These are phyloP conservation scores for Hypoxylon trugodes DNA, from an alignment of 495 filamentous ascomycete genomes.

Conservation along the genomic window DNA sequence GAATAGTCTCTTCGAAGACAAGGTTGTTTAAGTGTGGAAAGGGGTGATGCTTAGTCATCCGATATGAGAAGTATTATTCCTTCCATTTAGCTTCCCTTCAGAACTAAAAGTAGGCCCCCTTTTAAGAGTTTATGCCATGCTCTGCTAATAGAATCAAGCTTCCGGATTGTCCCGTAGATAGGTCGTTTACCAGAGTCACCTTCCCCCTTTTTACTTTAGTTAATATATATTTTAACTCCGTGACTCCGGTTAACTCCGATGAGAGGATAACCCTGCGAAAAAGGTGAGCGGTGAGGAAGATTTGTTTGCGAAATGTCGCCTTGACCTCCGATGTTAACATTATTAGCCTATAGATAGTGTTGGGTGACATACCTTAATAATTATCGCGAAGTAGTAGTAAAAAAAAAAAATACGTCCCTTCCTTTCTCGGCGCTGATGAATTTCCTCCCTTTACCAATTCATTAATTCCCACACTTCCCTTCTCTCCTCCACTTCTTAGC, in stretches of 20 bases:
- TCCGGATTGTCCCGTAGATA: too few relatives aligned
- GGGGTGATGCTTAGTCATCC: too few relatives aligned
- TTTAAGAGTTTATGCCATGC: too few relatives aligned
- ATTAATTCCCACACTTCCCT: neutral
- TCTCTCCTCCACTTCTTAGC: neutral
- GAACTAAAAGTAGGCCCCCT: too few relatives aligned
- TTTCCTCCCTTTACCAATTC: neutral
- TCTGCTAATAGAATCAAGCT: too few relatives aligned
- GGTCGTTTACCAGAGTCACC: too few relatives aligned
- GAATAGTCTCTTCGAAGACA: too few relatives aligned
- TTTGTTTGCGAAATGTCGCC: too few relatives aligned
- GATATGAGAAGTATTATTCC: too few relatives aligned
- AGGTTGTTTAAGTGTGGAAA: too few relatives aligned
- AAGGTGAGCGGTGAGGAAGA: slow-evolving; percentile 6
- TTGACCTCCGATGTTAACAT: slow-evolving; percentile 1
- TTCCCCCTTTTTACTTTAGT: slow-evolving; percentile 2
- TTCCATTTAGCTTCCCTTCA: too few relatives aligned
- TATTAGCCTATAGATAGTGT: slow-evolving; percentile 16
- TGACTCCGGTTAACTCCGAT: slow-evolving; percentile 3
- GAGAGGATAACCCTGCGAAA: neutral
- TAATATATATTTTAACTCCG: neutral
- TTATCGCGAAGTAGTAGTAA: slow-evolving; percentile 2
- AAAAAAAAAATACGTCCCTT: slow-evolving; percentile 1
- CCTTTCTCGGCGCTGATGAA: neutral
- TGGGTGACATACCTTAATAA: slow-evolving; percentile 10